A percentile compares a stretch with the other conserved stretches of the same genome.
Evolutionary conservation across 257 asterid species (phyloP).

Genomic region (Henckelia pumila): DNA sequence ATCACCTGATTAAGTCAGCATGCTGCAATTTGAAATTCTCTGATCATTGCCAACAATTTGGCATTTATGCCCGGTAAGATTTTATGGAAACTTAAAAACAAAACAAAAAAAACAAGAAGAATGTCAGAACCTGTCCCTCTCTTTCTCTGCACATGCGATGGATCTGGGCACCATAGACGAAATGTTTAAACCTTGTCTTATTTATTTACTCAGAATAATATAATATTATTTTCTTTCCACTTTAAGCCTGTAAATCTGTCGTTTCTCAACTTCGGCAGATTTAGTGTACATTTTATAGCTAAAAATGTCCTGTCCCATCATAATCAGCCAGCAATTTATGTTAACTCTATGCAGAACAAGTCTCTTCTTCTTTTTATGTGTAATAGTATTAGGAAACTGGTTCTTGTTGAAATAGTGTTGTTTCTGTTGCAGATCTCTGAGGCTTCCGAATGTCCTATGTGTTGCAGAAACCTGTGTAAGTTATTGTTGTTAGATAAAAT

Average conservation of each 20-base stretch:
- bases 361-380: not conserved
- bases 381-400: not conserved
- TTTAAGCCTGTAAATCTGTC: slow-evolving; percentile 13
- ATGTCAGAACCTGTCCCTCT: not conserved
- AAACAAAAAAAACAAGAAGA: not conserved
- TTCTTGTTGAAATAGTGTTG: slow-evolving; percentile 18
- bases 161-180: not conserved
- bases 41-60: slow-evolving; percentile 76
- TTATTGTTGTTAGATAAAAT: slow-evolving; percentile 26
- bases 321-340: not conserved
- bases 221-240: not conserved
- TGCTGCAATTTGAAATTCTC: slow-evolving; percentile 50
- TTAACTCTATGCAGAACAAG: not conserved
- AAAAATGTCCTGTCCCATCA: slow-evolving; percentile 4
- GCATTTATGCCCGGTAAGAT: slow-evolving; percentile 66
- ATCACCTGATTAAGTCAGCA: slow-evolving; percentile 27
- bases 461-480: slow-evolving; percentile 84
- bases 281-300: slow-evolving; percentile 16
- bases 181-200: slow-evolving; percentile 17
- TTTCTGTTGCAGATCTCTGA: slow-evolving; percentile 67
- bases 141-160: not conserved
- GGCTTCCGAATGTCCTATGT: slow-evolving; percentile 73
- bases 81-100: slow-evolving; percentile 2
- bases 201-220: not conserved
- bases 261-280: slow-evolving; percentile 9